These are phyloP conservation scores for Anacardium occidentale DNA, from an alignment of 345 rosid genomes.

Conservation along the genomic window DNA sequence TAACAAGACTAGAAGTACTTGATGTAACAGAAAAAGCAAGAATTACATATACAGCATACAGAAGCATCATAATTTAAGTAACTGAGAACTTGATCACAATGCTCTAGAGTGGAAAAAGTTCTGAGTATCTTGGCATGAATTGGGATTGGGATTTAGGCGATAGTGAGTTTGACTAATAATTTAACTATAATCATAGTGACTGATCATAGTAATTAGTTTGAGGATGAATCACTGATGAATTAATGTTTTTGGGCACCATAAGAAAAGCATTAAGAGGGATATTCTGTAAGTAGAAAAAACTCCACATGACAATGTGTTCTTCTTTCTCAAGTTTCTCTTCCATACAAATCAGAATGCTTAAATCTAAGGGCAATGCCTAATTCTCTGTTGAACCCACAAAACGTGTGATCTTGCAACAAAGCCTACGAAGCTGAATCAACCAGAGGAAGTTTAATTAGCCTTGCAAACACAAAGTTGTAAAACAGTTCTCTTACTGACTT, in stretches of 20 bases:
- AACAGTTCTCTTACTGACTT: not conserved
- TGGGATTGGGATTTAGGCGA: not conserved
- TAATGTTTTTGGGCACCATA: not conserved
- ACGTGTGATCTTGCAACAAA: not conserved
- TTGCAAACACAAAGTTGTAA: not conserved
- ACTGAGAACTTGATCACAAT: not conserved
- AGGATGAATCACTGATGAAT: not conserved
- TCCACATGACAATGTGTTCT: too few relatives aligned
- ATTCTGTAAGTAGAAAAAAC: too few relatives aligned
- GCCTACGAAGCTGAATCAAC: not conserved
- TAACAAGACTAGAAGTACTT: too few relatives aligned
- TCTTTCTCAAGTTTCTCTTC: too few relatives aligned
- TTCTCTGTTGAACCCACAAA: too few relatives aligned
- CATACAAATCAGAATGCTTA: too few relatives aligned
- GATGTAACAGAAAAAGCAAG: too few relatives aligned
- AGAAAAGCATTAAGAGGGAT: too few relatives aligned
- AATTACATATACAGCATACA: too few relatives aligned
- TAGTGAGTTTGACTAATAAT: not conserved
- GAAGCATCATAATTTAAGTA: too few relatives aligned
- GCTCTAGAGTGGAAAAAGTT: not conserved
- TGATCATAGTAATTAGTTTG: not conserved
- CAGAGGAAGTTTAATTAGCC: not conserved
- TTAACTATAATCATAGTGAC: not conserved
- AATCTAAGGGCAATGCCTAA: too few relatives aligned
- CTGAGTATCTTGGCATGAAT: not conserved